Evolutionary conservation across 2,329 filamentous ascomycete species (phyloP).

Genomic region (Neoascochyta sp.): DNA sequence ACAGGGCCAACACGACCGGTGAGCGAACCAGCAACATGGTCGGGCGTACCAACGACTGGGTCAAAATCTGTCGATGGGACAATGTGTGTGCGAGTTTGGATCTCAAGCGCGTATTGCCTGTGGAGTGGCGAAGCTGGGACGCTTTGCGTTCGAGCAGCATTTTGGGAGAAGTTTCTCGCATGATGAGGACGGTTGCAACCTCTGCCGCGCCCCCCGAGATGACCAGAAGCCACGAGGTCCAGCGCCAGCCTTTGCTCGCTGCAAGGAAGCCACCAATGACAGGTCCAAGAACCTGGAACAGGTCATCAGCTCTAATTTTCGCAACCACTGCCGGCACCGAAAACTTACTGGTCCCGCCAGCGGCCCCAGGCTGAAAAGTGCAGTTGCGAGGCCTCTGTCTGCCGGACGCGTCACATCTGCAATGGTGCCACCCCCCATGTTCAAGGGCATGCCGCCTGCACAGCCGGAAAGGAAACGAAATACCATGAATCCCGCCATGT

Average conservation of each 20-base stretch:
- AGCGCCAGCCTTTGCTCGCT: constrained; percentile 12
- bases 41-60: too few relatives aligned
- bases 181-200: constrained; percentile 31
- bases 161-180: constrained; percentile 15
- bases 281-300: constrained; percentile 10
- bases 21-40: constrained; percentile 23
- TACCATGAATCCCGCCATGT: constrained; percentile 18
- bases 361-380: constrained; percentile 49
- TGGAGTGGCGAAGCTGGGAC: constrained; percentile 22
- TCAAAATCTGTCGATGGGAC: too few relatives aligned
- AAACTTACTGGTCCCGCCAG: constrained; percentile 46
- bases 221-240: constrained; percentile 9
- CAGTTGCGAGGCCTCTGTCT: constrained; percentile 49
- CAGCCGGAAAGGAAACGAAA: constrained; percentile 26
- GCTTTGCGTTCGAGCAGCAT: constrained; percentile 34
- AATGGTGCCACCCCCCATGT: constrained; percentile 51
- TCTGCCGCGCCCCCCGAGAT: constrained; percentile 9
- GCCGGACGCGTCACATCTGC: constrained; percentile 50
- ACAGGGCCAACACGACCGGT: constrained; percentile 17
- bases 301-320: not conserved
- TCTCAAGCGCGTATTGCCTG: constrained; percentile 34
- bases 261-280: constrained; percentile 11
- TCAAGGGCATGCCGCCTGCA: constrained; percentile 22
- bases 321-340: constrained; percentile 29
- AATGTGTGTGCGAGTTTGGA: constrained; percentile 45